phyloP scores from a whole-genome alignment of 345 rosid genomes.

The Eutrema japonicum region DNA sequence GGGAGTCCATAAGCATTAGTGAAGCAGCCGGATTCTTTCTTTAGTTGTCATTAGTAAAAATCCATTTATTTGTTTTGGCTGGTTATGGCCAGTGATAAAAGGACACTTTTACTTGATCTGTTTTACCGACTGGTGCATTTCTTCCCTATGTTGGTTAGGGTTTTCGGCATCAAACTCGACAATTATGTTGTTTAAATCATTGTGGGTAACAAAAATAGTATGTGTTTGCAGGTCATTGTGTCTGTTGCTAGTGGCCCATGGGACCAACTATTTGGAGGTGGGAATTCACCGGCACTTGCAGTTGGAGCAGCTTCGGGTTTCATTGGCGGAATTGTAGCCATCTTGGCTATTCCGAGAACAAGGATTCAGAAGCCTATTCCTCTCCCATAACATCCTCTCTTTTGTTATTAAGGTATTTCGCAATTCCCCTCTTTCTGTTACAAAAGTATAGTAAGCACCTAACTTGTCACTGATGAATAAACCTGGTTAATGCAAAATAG shows the following conservation, averaged over 20 bases:
- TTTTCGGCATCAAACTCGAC: conserved; percentile 13
- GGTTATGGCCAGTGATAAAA: conserved; percentile 4
- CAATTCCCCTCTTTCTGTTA: not conserved
- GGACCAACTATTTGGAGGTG: conserved; percentile 86
- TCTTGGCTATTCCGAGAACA: conserved; percentile 83
- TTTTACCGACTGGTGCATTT: not conserved
- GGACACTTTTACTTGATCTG: not conserved
- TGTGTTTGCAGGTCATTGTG: conserved; percentile 59
- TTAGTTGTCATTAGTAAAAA: not conserved
- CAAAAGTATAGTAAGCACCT: conserved; percentile 13
- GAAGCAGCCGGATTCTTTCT: not conserved
- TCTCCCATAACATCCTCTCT: conserved; percentile 55
- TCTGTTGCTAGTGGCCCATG: conserved; percentile 84
- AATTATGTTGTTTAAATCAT: not conserved
- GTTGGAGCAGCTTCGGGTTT: conserved; percentile 72
- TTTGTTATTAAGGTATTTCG: conserved; percentile 31
- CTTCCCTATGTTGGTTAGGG: not conserved
- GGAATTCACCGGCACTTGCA: conserved; percentile 78
- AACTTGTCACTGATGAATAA: not conserved
- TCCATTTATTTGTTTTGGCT: conserved; percentile 4
- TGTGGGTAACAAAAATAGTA: not conserved
- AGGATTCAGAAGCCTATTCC: conserved; percentile 62
- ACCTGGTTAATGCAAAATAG: conserved; percentile 20
- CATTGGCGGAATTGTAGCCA: conserved; percentile 69
- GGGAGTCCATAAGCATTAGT: conserved; percentile 20